These are phyloP conservation scores for Podospora sp. DNA, from an alignment of 495 filamentous ascomycete genomes.

Conservation along the genomic window DNA sequence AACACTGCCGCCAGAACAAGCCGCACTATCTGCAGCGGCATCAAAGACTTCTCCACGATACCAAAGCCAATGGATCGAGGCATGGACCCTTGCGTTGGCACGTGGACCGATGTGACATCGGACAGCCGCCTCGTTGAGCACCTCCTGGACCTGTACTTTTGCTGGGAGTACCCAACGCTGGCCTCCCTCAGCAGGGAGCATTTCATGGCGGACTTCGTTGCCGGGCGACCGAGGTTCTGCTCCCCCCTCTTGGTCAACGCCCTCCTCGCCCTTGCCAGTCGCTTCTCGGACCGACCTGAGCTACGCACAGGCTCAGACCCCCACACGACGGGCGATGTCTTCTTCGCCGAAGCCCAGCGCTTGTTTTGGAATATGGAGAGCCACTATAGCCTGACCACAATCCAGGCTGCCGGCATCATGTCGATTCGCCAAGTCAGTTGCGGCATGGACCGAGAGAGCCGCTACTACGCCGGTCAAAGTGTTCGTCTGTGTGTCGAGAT, in stretches of 20 bases:
- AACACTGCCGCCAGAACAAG: too few species aligned
- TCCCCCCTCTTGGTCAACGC: conserved; percentile 76
- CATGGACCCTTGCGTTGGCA: conserved; percentile 4
- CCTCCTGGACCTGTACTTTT: conserved; percentile 71
- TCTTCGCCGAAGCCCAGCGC: conserved; percentile 66
- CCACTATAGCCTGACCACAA: conserved; percentile 66
- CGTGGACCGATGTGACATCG: conserved; percentile 64
- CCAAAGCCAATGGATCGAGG: neutral
- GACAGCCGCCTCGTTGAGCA: conserved; percentile 62
- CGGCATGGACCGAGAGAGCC: conserved; percentile 63
- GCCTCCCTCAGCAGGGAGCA: conserved; percentile 70
- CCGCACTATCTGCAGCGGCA: too few species aligned
- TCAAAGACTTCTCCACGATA: too few species aligned
- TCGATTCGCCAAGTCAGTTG: conserved; percentile 65
- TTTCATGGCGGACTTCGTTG: conserved; percentile 65
- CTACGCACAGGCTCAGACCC: conserved; percentile 62
- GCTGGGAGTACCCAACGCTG: conserved; percentile 78
- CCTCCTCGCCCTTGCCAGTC: conserved; percentile 69
- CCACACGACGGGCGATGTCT: conserved; percentile 68
- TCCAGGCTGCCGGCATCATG: conserved; percentile 79
- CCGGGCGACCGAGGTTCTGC: conserved; percentile 61
- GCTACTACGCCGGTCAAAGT: conserved; percentile 66
- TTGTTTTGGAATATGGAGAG: conserved; percentile 60
- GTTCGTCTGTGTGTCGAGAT: conserved; percentile 67
- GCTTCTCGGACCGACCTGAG: conserved; percentile 65